Base-by-base conservation (phyloP, 2,329 filamentous ascomycete species). In the Fusarium concolor region DNA sequence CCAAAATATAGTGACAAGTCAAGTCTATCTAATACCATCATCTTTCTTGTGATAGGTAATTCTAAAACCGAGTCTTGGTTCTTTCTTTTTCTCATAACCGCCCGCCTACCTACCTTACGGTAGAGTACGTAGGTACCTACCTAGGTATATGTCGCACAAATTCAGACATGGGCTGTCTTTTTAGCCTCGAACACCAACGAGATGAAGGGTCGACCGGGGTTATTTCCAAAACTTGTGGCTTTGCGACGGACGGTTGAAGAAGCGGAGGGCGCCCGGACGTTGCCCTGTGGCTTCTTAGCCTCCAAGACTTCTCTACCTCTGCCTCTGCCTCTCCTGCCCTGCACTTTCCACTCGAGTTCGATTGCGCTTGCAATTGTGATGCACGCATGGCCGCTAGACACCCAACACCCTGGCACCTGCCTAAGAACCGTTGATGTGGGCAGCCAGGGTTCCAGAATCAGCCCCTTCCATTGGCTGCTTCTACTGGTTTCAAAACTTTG, bases 151-250 rank as follows among this genome's bases (percentile, higher is more conserved):
- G 62, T 65, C 57, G 61, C 62, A 59, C 47, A 61, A 61, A 51
- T 42, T 37, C 49, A 50, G 55, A 49, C 58, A 54, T 59, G 52
- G 63, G 52, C 58, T 64, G 44, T 45, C 38, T 29, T 53, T 51
- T 66, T 66, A 66, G 63, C 64, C 64, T 67, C 65, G 59, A 67
- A 68, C 65, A 65, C 45, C 62, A 67, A 67, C 65, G 65, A 68
- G 61, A 68, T 68, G 65, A 67, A 67, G 64, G 64, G 64, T 68
- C 52, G 64, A 47, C 64, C 53, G 42, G 61, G 61, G 45, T 47
- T 64, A 20, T 64, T 51, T 64, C 52, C 45, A 64, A 64, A 64
- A 64, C 61, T 64, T 45, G 64, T 67, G 64, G 64, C 64, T 68
- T 67, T 65, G 38, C 43, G 46, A 67, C 58, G 52, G 58, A 53